Conservation (phyloP, 2,329 filamentous ascomycete genomes). For the Aspergillus versicolor region DNA sequence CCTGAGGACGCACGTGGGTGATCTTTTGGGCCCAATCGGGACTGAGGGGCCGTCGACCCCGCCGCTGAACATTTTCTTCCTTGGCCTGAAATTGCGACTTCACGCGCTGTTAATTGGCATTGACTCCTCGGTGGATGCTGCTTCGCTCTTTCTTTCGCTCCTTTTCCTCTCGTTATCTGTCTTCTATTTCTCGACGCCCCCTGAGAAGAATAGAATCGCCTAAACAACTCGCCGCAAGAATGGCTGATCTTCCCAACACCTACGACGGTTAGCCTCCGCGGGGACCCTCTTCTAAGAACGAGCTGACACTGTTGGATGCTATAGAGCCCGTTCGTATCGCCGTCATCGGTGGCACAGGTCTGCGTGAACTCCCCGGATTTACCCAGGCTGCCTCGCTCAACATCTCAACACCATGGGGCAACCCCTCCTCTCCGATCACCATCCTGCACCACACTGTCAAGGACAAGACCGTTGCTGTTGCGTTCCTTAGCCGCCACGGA, state of each 20-base stretch:
- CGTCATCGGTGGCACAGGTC: conserved; percentile 90
- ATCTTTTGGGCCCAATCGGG: conserved; percentile 24
- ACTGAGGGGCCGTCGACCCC: conserved; percentile 13
- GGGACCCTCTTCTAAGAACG: not conserved
- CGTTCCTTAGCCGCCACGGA: conserved; percentile 93
- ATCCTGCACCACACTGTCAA: conserved; percentile 82
- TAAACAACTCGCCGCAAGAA: conserved; percentile 39
- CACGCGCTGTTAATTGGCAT: not conserved
- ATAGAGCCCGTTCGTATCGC: conserved; percentile 71
- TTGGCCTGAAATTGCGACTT: conserved; percentile 1
- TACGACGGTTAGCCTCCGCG: conserved; percentile 57
- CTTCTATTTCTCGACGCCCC: conserved; percentile 24
- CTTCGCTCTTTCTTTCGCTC: conserved; percentile 11
- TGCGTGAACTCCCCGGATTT: conserved; percentile 83
- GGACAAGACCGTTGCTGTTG: conserved; percentile 63
- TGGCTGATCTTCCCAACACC: conserved; percentile 57
- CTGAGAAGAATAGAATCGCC: conserved; percentile 33
- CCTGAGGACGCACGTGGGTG: conserved; percentile 30
- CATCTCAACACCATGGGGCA: conserved; percentile 83
- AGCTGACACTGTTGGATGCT: not conserved
- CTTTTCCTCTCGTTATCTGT: conserved; percentile 25
- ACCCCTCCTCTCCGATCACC: conserved; percentile 72
- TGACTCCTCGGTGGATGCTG: conserved; percentile 8
- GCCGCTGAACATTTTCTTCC: conserved; percentile 22
- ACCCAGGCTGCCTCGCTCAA: conserved; percentile 77